phyloP scores from a whole-genome alignment of 148 eudicot species.

The Spergularia bocconei region DNA sequence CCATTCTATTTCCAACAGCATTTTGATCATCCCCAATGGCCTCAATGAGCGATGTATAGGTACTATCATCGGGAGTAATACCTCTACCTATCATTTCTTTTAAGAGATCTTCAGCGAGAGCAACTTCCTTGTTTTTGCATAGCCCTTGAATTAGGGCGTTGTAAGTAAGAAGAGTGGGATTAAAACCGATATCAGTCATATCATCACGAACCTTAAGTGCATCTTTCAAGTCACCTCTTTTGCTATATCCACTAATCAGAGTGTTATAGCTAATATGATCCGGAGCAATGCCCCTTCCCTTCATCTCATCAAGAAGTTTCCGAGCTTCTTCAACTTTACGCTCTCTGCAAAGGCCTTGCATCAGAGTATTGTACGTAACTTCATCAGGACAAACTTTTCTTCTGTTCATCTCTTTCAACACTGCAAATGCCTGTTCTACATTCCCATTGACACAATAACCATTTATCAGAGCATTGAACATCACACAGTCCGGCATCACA shows the following conservation, averaged over 20 bases:
- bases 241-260: conserved; percentile 70
- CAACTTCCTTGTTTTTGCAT: conserved; percentile 59
- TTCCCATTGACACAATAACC: conserved; percentile 62
- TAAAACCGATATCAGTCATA: conserved; percentile 61
- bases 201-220: conserved; percentile 67
- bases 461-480: conserved; percentile 70
- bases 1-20: background rate
- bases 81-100: conserved; percentile 68
- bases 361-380: conserved; percentile 70
- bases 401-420: conserved; percentile 55
- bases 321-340: conserved; percentile 76
- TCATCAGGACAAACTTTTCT: conserved; percentile 57
- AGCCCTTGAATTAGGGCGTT: conserved; percentile 75
- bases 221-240: conserved; percentile 64
- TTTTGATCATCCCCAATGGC: conserved; percentile 42
- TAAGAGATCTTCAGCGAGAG: conserved; percentile 52
- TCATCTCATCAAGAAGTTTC: conserved; percentile 61
- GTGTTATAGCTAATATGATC: conserved; percentile 69
- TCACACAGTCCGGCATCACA: conserved; percentile 57
- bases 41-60: conserved; percentile 55
- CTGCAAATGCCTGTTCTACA: conserved; percentile 41
- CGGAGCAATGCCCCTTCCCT: conserved; percentile 59
- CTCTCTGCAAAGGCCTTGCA: conserved; percentile 61
- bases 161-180: conserved; percentile 67
- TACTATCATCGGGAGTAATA: conserved; percentile 62